A percentile compares a stretch with the other conserved stretches of the same genome.
Evolutionary conservation across 2,329 filamentous ascomycete genomes (phyloP).

Genomic region (Aphanoascus verrucosus): DNA sequence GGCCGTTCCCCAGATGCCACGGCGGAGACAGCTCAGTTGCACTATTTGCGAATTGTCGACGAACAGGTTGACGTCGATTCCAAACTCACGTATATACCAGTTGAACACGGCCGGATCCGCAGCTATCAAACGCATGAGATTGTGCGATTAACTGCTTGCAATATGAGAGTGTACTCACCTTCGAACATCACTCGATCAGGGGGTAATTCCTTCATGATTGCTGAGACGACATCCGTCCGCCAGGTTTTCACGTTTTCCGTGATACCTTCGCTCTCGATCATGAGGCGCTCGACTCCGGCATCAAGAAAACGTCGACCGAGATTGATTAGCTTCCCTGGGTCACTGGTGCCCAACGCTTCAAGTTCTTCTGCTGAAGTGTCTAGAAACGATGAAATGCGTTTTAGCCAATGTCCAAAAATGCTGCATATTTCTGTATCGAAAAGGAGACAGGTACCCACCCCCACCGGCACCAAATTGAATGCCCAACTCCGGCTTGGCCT

Average conservation of each 20-base stretch:
- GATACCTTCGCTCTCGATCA: constrained; percentile 52
- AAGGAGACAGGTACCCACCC: constrained; percentile 8
- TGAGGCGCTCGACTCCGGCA: constrained; percentile 45
- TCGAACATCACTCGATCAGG: constrained; percentile 49
- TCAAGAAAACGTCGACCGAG: constrained; percentile 42
- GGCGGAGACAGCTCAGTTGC: constrained; percentile 42
- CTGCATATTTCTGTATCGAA: not conserved
- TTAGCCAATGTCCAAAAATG: not conserved
- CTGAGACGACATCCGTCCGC: constrained; percentile 46
- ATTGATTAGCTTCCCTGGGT: constrained; percentile 41
- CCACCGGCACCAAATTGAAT: constrained; percentile 50
- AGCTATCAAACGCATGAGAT: constrained; percentile 22
- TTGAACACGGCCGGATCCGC: constrained; percentile 47
- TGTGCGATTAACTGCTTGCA: not conserved
- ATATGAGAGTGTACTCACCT: constrained; percentile 4
- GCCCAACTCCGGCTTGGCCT: constrained; percentile 45
- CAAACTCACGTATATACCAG: constrained; percentile 48
- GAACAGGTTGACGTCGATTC: constrained; percentile 47
- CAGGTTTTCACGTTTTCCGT: constrained; percentile 47
- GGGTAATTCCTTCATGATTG: constrained; percentile 43
- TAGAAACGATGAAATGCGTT: not conserved
- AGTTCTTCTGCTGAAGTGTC: constrained; percentile 41
- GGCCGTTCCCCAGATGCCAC: constrained; percentile 47
- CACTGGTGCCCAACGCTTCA: constrained; percentile 40
- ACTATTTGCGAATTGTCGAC: constrained; percentile 50